Percentiles rank a stretch among this genome's conserved stretches.
Evolutionary conservation across 2,329 filamentous ascomycete genomes (phyloP).

Genomic region (Periconia sp.): DNA sequence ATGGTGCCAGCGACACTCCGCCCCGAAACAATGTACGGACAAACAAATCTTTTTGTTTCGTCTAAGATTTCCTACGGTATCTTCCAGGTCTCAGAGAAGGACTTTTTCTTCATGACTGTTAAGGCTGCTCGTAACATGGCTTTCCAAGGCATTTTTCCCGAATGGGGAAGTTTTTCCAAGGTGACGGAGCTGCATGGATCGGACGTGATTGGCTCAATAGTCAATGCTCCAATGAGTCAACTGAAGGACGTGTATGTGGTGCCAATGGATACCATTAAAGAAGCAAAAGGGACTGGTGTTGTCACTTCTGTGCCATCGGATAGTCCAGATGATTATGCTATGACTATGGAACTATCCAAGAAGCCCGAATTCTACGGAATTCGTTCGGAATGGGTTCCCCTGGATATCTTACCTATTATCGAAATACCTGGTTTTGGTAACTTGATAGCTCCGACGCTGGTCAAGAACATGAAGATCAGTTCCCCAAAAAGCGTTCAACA

Average conservation of each 20-base stretch:
- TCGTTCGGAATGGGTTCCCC: slow-evolving; percentile 91
- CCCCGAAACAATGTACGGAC: slow-evolving; percentile 98
- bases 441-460: slow-evolving; percentile 76
- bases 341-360: slow-evolving; percentile 81
- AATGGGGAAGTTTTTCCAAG: slow-evolving; percentile 73
- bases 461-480: slow-evolving; percentile 92
- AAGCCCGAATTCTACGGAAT: slow-evolving; percentile 94
- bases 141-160: slow-evolving; percentile 82
- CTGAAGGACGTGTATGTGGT: slow-evolving; percentile 82
- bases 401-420: slow-evolving; percentile 79
- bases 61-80: slow-evolving; percentile 87
- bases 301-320: slow-evolving; percentile 96
- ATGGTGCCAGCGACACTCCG: slow-evolving; percentile 91
- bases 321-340: slow-evolving; percentile 92
- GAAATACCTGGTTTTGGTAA: slow-evolving; percentile 82
- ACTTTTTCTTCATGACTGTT: slow-evolving; percentile 83
- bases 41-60: slow-evolving; percentile 92
- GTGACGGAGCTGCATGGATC: slow-evolving; percentile 74
- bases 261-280: slow-evolving; percentile 91
- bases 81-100: slow-evolving; percentile 67
- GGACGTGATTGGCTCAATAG: slow-evolving; percentile 81
- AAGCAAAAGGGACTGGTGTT: slow-evolving; percentile 92
- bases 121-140: slow-evolving; percentile 92
- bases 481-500: slow-evolving; percentile 93
- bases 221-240: slow-evolving; percentile 84